These are phyloP conservation scores for Dothideomycetes sp. DNA, from an alignment of 2,329 filamentous ascomycete species.

Conservation along the genomic window DNA sequence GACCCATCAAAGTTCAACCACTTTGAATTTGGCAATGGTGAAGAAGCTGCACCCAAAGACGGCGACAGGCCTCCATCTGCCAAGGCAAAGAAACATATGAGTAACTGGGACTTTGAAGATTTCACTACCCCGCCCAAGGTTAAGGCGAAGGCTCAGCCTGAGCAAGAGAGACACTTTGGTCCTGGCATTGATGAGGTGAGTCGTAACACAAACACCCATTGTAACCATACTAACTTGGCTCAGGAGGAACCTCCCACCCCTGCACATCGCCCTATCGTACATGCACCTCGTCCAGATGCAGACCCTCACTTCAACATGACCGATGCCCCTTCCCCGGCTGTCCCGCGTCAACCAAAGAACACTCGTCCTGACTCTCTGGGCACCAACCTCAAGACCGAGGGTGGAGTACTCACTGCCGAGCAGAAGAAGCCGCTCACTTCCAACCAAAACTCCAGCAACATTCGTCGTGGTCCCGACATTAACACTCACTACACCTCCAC, in stretches of 20 bases:
- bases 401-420: constrained; percentile 22
- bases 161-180: constrained; percentile 63
- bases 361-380: constrained; percentile 26
- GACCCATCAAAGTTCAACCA: constrained; percentile 75
- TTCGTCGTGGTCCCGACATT: constrained; percentile 66
- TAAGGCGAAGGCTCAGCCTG: constrained; percentile 49
- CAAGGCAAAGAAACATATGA: constrained; percentile 39
- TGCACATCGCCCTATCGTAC: constrained; percentile 45
- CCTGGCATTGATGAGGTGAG: constrained; percentile 61
- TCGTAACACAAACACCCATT: constrained; percentile 14
- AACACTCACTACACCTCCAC: constrained; percentile 65
- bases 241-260: constrained; percentile 49
- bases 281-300: constrained; percentile 65
- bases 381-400: constrained; percentile 15
- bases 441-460: constrained; percentile 62
- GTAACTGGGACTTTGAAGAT: constrained; percentile 81
- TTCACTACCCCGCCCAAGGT: constrained; percentile 75
- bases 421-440: constrained; percentile 43
- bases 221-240: constrained; percentile 3
- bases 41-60: constrained; percentile 26
- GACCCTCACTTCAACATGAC: constrained; percentile 75
- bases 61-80: constrained; percentile 16
- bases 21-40: constrained; percentile 67
- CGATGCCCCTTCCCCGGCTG: constrained; percentile 56
- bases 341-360: constrained; percentile 1